Evolutionary conservation across 331 rosid species (phyloP), one percentile per base, ranked within the genome.

Genomic region (Malus hybrid): DNA sequence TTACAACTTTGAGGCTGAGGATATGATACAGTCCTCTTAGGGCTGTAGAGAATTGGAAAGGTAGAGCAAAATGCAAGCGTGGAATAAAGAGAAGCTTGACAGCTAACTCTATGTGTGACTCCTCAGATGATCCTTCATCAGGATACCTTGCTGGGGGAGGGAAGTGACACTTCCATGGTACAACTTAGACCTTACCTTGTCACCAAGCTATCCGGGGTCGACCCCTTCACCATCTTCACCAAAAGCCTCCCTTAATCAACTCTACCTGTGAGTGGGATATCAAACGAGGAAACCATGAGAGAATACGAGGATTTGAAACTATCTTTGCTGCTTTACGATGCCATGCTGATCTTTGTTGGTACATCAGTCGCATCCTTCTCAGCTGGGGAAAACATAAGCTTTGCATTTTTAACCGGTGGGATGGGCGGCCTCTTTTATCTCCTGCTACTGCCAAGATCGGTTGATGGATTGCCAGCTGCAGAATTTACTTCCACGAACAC

Each of bases 241-340:
- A 28, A 82, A 81, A 83, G 73, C 64, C 74, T 84, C 69, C 72
- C 82, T 69, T 81, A 81, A 42, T 7, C 22, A 18, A 75, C 79
- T 63, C 44, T 67, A 73, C 63, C 60, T 42, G n/a, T 27, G 22
- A 75, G 64, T 34, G 55, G 62, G 46, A 77, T 84, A 57, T 80
- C 96, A 75, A 92, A 87, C 5, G 89, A 86, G 81, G 90, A 87
- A 75, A 89, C 93, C 86, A 87, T 90, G 97, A 84, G 65, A 78
- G 96, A 90, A 72, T 94, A 94, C 69, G 85, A 89, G 54, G 82
- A 88, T 69, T 84, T 94, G 85, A 92, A 94, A 82, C 75, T 90
- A 76, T 92, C 97, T 32, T 83, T 94, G 87, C 86, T 94, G 19
- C 79, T 90, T 76, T 92, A 94, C 18, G 99, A 92, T 83, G 90